Evolutionary conservation across 495 filamentous ascomycete genomes (phyloP), one percentile per base, ranked within the genome.

Genomic region (Neurospora africana): DNA sequence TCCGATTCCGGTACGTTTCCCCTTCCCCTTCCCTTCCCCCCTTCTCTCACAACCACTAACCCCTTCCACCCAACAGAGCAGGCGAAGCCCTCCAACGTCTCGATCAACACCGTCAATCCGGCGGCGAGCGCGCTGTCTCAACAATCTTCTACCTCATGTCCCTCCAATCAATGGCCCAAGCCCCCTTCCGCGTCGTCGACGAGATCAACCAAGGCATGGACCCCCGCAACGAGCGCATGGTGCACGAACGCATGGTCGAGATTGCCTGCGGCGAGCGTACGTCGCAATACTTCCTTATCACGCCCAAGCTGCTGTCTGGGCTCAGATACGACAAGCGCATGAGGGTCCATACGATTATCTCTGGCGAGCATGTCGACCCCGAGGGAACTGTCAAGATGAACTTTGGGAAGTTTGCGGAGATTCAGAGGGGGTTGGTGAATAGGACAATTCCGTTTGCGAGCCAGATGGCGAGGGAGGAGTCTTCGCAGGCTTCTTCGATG

Each of bases 181-280:
- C 93, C 3, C 95, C 95, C n/a, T 99, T 99, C 90, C 94, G 95
- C 70, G 95, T 98, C 47, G 95, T 99, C 70, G 95, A 99, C 82
- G 95, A 99, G 82, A 99, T 99, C 83, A 99, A 99, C 77, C 95
- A 99, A 83, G 95, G 95, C 73, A 99, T 99, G 95, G 95, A 99
- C 81, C 95, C 96, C 30, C 89, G 96, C 61, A 99, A 99, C 81
- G 95, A 99, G 83, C 89, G 95, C 58, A 94, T 98, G 87, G 96
- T 98, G 15, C 95, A 99, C 81, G 92, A 93, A 76, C 91, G 96
- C 69, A 93, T 99, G 90, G 94, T 98, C 2, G 93, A 94, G 78
- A 95, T 97, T 78, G 94, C 94, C 58, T 97, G 94, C 75, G 84
- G 86, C 75, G 88, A 91, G 78, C 85, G 89, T 75, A 92, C 90